Evolutionary conservation across 2,329 filamentous ascomycete genomes (phyloP).

Genomic region (Lasiodiplodia citricola): DNA sequence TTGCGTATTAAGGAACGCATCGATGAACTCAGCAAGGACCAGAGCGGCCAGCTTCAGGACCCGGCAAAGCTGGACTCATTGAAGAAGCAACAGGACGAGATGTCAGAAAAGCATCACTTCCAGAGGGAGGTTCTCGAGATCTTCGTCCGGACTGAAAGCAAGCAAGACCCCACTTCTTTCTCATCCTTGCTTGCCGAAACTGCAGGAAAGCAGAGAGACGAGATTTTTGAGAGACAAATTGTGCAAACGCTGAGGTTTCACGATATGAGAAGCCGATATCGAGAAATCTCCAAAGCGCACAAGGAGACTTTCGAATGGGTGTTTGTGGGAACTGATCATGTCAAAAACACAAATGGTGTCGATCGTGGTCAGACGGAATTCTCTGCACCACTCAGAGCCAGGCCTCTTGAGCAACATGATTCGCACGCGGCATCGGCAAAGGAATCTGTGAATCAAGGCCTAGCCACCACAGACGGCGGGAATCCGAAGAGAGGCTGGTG

Average conservation of each 20-base stretch:
- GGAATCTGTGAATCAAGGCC: neutral
- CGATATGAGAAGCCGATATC: slow-evolving; percentile 22
- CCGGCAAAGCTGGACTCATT: neutral
- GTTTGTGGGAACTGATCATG: slow-evolving; percentile 11
- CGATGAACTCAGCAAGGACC: neutral
- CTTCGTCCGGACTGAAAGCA: neutral
- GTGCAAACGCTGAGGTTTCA: slow-evolving; percentile 16
- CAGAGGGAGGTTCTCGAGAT: slow-evolving; percentile 16
- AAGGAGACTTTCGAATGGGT: slow-evolving; percentile 28
- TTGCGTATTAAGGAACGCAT: neutral
- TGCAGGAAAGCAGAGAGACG: neutral
- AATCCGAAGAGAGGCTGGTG: slow-evolving; percentile 5
- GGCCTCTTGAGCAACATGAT: neutral
- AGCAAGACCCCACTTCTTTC: slow-evolving; percentile 1
- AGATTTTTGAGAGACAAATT: slow-evolving; percentile 12
- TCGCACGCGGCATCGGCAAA: neutral
- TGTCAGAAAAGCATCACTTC: slow-evolving; percentile 4
- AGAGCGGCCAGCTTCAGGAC: neutral
- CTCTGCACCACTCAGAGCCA: neutral
- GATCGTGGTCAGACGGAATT: neutral
- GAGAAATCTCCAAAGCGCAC: slow-evolving; percentile 24
- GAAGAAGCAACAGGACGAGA: slow-evolving; percentile 18
- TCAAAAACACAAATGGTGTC: neutral
- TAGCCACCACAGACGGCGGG: neutral
- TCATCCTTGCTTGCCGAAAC: slow-evolving; percentile 1